Percentiles rank a stretch among this genome's conserved stretches.
Evolutionary conservation across 192 early-diverging fungal species (phyloP).

Genomic region (Backusella liffmaniae): DNA sequence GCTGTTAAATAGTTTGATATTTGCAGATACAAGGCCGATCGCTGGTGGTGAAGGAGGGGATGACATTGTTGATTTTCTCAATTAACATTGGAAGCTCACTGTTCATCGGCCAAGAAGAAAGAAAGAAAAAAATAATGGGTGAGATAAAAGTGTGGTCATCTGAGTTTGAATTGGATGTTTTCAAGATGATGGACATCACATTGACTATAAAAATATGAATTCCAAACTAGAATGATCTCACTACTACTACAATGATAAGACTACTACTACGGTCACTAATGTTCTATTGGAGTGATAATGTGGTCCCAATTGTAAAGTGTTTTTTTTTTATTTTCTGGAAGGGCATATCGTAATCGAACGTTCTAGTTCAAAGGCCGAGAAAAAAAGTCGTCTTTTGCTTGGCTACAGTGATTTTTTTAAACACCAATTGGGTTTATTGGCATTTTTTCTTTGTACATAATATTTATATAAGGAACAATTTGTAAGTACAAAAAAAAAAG

Average conservation of each 20-base stretch:
- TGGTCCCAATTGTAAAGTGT: neutral
- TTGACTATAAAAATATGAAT: neutral
- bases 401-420: neutral
- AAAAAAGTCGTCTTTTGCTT: neutral
- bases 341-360: neutral
- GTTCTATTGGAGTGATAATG: too few relatives aligned
- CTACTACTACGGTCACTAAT: neutral
- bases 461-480: neutral
- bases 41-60: constrained; percentile 15
- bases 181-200: neutral
- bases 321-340: neutral
- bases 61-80: constrained; percentile 23
- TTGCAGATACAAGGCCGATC: constrained; percentile 29
- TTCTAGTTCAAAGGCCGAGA: neutral
- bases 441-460: neutral
- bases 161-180: neutral
- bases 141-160: neutral
- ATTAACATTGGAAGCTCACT: constrained; percentile 6
- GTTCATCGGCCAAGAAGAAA: constrained; percentile 12
- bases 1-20: constrained; percentile 32
- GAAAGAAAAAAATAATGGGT: neutral
- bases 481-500: too few relatives aligned
- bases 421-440: neutral
- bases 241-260: neutral
- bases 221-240: neutral